These are phyloP conservation scores for Funneliformis geosporum DNA, from an alignment of 192 early-diverging fungal genomes.

Conservation along the genomic window DNA sequence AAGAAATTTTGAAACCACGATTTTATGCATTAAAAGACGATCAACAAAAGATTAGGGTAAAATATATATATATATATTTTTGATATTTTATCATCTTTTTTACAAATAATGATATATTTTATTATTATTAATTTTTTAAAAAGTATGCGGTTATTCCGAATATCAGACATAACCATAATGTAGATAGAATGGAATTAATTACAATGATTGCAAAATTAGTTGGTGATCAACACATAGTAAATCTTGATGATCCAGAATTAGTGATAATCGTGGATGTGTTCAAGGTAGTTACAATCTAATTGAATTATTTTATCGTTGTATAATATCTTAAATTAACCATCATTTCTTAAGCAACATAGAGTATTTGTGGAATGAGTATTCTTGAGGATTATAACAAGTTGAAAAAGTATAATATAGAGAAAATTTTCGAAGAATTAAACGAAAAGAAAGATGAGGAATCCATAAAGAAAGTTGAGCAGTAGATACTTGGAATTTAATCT, in stretches of 20 bases:
- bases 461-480: not conserved
- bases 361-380: constrained; percentile 59
- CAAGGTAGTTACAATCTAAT: constrained; percentile 38
- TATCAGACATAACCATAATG: constrained; percentile 59
- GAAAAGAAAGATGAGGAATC: constrained; percentile 15
- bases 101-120: not conserved
- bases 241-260: constrained; percentile 54
- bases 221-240: constrained; percentile 54
- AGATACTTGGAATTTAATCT: no score
- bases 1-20: constrained; percentile 44
- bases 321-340: not conserved
- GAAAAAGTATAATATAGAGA: constrained; percentile 61
- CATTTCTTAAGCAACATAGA: constrained; percentile 36
- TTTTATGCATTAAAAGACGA: constrained; percentile 45
- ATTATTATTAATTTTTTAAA: not conserved
- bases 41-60: constrained; percentile 22
- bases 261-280: constrained; percentile 61
- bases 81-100: not conserved
- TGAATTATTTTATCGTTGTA: not conserved
- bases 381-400: constrained; percentile 57
- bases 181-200: constrained; percentile 53
- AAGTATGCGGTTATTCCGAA: constrained; percentile 52
- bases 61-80: not conserved
- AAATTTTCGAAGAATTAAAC: constrained; percentile 44
- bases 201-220: constrained; percentile 49